Evolutionary conservation across 2,329 filamentous ascomycete species (phyloP), one percentile per base, ranked within the genome.

Genomic region (Akanthomyces lecanii): DNA sequence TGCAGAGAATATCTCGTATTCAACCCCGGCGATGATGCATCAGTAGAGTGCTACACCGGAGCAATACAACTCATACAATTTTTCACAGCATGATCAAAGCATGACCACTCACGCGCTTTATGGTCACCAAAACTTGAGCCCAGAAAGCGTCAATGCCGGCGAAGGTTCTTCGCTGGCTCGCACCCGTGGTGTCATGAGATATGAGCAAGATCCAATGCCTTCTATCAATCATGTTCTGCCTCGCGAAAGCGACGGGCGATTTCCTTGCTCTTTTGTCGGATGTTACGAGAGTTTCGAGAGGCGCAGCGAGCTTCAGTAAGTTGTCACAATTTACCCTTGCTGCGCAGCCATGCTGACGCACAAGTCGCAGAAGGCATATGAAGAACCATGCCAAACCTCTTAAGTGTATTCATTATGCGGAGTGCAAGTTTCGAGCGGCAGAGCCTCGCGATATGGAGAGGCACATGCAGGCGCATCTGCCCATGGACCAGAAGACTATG

Each of bases 41-140:
- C 54, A 45, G 45, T 57, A 57, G 42, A 57, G 40, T 36, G 54
- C 54, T 57, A 57, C 54, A 33, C 21, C 54, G 10, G n/a, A 14
- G 11, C 5, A 47, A 25, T 36, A 54, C n/a, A 11, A 28, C 4
- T 48, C 45, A 25, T 16, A 14, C 11, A 33, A 25, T 10, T 21
- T 7, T 25, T 5, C 25, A 2, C 40, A 8, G 10, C 7, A 11
- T 25, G 18, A 10, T 5, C 25, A 14, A 14, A 23, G 53, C 28
- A 30, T 23, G 25, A 18, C 5, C 11, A 36, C 18, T 5, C 54
- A 33, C 7, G 6, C 11, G 11, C n/a, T 36, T 23, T 12, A 18
- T 47, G 40, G 5, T 8, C 12, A 23, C 16, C 40, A 47, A 6
- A 16, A 2, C 2, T 16, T 23, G 25, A 21, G 16, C n/a, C 25